Base-by-base conservation (phyloP, 2,329 filamentous ascomycete species). In the Hypoxylon sp. region DNA sequence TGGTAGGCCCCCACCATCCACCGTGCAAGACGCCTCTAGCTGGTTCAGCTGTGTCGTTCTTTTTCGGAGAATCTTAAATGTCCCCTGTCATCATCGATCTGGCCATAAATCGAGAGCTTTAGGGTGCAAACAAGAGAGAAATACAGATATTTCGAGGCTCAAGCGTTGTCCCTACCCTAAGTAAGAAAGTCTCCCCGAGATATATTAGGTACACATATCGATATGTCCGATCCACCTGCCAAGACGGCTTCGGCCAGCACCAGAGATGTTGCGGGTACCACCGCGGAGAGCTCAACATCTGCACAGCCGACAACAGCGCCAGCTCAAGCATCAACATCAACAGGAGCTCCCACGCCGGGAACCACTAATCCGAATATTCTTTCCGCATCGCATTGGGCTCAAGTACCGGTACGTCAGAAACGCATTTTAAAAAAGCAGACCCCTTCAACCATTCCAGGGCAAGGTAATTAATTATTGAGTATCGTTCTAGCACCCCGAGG, bases 381-480 rank as follows among this genome's bases (percentile, higher is more conserved):
- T 11, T 74, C 75, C 17, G 67, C 74, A 26, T 76, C 75, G 51
- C 71, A 76, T 71, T 76, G 75, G 75, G 68, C 65, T 10, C 67
- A 74, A 58, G 48, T 63, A 67, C 70, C 66, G 55, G 75, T 76
- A 64, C 63, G 73, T 26, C 5, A 51, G 53, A 26, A 59, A 24
- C 6, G 9, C 9, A 24, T 22, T 46, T 24, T 31, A 17, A 56
- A 14, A 19, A 33, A n/a, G 10, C n/a, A n/a, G 29, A 8, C 6
- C 22, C 26, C 33, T 42, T 31, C 6, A 4, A n/a, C 3, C 9
- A n/a, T 31, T 19, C 5, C 19, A 31, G 33, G 42, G n/a, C 29
- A 39, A 31, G 29, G 9, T 31, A 37, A 47, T 50, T 55, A 46
- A 68, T 51, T 63, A 68, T 51, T 63, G 9, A 42, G 31, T 51